Evolutionary conservation across 2,329 filamentous ascomycete species (phyloP).

Genomic region (Colletotrichum spaethianum): DNA sequence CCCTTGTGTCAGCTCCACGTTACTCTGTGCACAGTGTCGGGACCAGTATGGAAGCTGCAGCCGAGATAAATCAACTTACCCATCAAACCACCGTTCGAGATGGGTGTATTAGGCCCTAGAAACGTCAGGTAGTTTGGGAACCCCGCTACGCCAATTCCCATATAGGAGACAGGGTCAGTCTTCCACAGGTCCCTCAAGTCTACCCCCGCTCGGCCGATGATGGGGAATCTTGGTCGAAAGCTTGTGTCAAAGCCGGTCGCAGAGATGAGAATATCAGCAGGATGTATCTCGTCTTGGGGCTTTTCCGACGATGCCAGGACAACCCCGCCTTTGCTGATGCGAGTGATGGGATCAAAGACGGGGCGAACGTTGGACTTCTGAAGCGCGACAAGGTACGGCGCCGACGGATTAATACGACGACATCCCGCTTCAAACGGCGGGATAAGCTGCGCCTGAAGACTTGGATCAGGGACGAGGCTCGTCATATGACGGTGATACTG

Average conservation of each 20-base stretch:
- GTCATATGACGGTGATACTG: background rate
- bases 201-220: conserved; percentile 40
- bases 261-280: conserved; percentile 42
- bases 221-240: conserved; percentile 45
- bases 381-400: conserved; percentile 57
- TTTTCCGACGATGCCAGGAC: conserved; percentile 43
- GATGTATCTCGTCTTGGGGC: background rate
- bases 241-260: conserved; percentile 46
- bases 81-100: conserved; percentile 47
- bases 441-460: conserved; percentile 41
- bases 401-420: conserved; percentile 52
- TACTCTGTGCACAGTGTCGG: background rate
- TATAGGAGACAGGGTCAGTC: conserved; percentile 48
- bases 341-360: conserved; percentile 48
- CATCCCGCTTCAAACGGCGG: conserved; percentile 45
- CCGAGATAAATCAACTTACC: conserved; percentile 27
- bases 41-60: background rate
- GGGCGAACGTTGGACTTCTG: conserved; percentile 57
- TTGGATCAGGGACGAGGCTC: background rate
- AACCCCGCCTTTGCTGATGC: conserved; percentile 48
- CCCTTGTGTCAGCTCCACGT: background rate
- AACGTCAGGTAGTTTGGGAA: conserved; percentile 49
- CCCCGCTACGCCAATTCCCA: conserved; percentile 48
- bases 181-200: conserved; percentile 44
- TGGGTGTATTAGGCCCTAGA: conserved; percentile 50